Base-by-base conservation (phyloP, 148 eudicot genomes). In the Polygonum aviculare region DNA sequence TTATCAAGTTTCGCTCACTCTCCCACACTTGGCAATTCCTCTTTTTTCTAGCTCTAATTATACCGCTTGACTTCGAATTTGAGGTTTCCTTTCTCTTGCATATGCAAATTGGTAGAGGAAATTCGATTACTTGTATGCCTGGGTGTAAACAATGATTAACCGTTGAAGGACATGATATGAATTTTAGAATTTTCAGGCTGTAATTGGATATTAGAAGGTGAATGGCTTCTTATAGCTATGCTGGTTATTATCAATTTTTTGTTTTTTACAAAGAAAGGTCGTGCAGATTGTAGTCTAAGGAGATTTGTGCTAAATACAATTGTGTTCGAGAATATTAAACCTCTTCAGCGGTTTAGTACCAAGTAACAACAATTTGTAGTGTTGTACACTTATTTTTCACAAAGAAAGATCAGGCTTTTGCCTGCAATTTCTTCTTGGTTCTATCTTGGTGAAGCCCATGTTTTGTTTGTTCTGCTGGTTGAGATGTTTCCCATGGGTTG, bases 1-100 rank as follows among this genome's bases (percentile, higher is more conserved):
- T 49, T 83, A 86, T 85, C 96, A 95, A 94, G 98, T 94, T 60
- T 60, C 60, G 39, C 10, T 38, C 48, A 40, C 26, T 76, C 70
- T 65, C 40, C 35, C 36, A 9, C 40, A 35, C 33, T 22, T 19
- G 67, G 67, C 22, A 1, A 26, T 59, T 59, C 26, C 63, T 19
- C 22, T n/a, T 49, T 15, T 57, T 57, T n/a, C 63, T 57, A 57
- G 31, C 2, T 19, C 12, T 18, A 59, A 21, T 31, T 31, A 31
- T 26, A n/a, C n/a, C n/a, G n/a, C n/a, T n/a, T n/a, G n/a, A n/a
- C n/a, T n/a, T n/a, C n/a, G n/a, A n/a, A n/a, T n/a, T n/a, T n/a
- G n/a, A n/a, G n/a, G n/a, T n/a, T n/a, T n/a, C n/a, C n/a, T n/a
- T n/a, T n/a, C n/a, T n/a, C n/a, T n/a, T n/a, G n/a, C n/a, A n/a